Percentiles rank a stretch among this genome's conserved stretches.
These are phyloP conservation scores for Bipolaris victoriae DNA, from an alignment of 2,329 filamentous ascomycete genomes.

Conservation along the genomic window DNA sequence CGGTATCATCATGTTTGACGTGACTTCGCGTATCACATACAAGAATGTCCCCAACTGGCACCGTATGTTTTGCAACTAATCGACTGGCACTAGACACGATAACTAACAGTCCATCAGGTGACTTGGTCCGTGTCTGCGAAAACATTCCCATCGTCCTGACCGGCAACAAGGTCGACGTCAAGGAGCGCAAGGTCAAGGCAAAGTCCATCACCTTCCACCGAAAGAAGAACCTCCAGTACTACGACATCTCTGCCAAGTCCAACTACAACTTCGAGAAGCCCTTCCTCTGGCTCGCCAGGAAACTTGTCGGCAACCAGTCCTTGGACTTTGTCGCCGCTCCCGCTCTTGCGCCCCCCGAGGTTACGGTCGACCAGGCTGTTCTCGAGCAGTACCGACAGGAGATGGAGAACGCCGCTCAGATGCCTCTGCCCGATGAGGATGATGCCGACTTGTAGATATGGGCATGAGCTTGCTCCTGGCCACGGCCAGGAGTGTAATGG, in stretches of 20 bases:
- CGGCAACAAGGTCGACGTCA: slow-evolving; percentile 99
- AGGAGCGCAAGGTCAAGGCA: slow-evolving; percentile 99
- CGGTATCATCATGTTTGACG: slow-evolving; percentile 99
- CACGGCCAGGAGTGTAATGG: slow-evolving; percentile 32
- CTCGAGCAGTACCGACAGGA: slow-evolving; percentile 84
- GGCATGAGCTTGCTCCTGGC: slow-evolving; percentile 31
- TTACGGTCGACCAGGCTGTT: slow-evolving; percentile 82
- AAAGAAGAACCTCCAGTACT: slow-evolving; percentile 99
- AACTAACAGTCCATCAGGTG: slow-evolving; percentile 64
- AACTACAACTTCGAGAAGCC: slow-evolving; percentile 99
- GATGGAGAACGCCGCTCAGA: slow-evolving; percentile 78
- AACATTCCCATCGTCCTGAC: slow-evolving; percentile 98
- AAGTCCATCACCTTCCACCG: slow-evolving; percentile 99
- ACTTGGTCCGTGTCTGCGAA: slow-evolving; percentile 98
- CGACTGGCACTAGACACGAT: background rate
- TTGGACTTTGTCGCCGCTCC: slow-evolving; percentile 96
- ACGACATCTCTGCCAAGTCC: slow-evolving; percentile 99
- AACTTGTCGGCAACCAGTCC: slow-evolving; percentile 91
- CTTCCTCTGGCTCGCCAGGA: slow-evolving; percentile 98
- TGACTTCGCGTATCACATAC: slow-evolving; percentile 99
- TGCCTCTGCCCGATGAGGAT: slow-evolving; percentile 94
- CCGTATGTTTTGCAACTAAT: slow-evolving; percentile 68
- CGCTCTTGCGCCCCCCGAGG: slow-evolving; percentile 91
- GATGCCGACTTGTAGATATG: slow-evolving; percentile 68
- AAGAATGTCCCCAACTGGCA: slow-evolving; percentile 99